Evolutionary conservation across 352 stramenopile genomes (phyloP), one percentile per base, ranked within the genome.

Genomic region (Phytophthora megakarya): DNA sequence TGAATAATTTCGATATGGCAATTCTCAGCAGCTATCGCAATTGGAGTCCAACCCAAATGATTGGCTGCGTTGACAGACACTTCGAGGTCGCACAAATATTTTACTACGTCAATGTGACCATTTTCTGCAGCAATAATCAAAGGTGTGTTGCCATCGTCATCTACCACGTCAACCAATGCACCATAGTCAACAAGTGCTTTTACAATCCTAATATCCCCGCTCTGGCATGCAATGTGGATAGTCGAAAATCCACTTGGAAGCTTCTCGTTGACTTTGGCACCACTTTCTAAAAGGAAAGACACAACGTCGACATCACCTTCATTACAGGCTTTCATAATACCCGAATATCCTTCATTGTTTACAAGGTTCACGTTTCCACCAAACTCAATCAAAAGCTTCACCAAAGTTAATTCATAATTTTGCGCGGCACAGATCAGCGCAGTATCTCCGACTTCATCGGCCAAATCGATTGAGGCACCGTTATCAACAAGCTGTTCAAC

Each of bases 161-260:
- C 47, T 4, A 10, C 7, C 16, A 30, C 35, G 1, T 55, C 32
- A 42, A 55, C n/a, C 7, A 8, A 44, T 19, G 32, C 32, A 43
- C 32, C 32, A 44, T 42, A 32, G 21, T 35, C 47, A 1, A 55
- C 5, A 35, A 55, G 32, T 9, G 8, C 8, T 43, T 55, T 55
- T 22, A 55, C 47, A 16, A 33, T 21, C 16, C 19, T 22, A 32
- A 55, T 7, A 9, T 44, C 22, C 12, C 47, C 35, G 33, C 22
- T 44, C 22, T 38, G 35, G 38, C 49, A 57, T 4, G 49, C 50
- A 7, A 47, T 26, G n/a, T 58, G 50, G 23, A 58, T 22, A 40
- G 50, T 47, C 15, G 50, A 58, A 37, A 39, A 47, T 3, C 50
- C 23, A 12, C 15, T 58, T 38, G 50, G 50, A 15, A 62, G 32